Conservation (phyloP, 129 eudicot genomes). For the Artemisia argyi region DNA sequence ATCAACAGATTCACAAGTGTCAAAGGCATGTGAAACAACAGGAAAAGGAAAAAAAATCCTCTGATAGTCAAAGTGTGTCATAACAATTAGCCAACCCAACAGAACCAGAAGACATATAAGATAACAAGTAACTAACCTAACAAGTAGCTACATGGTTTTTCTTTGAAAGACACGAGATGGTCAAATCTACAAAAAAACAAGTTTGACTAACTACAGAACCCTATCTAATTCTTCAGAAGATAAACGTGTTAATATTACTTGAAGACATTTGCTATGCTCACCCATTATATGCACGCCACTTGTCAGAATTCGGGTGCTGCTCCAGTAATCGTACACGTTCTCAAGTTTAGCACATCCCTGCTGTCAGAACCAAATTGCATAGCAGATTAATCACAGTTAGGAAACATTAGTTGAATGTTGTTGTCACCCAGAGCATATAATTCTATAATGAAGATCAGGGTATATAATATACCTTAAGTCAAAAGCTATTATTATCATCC, state of each 20-base stretch:
- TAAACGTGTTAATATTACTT: not conserved
- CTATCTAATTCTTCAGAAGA: not conserved
- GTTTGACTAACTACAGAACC: not conserved
- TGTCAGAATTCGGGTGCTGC: slow-evolving; percentile 26
- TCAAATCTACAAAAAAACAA: not conserved
- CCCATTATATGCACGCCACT: slow-evolving; percentile 3
- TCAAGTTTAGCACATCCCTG: slow-evolving; percentile 9
- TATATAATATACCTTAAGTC: slow-evolving; percentile 16
- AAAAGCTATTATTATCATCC: not conserved
- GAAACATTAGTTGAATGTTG: not conserved
- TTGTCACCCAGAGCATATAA: not conserved
- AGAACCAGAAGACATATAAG: not conserved
- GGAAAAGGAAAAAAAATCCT: too few species aligned
- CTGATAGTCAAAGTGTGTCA: not conserved
- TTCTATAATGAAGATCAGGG: not conserved
- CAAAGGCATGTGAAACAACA: too few species aligned
- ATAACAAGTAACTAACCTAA: not conserved
- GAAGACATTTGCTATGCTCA: not conserved
- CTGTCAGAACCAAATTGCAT: slow-evolving; percentile 10
- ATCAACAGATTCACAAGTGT: too few species aligned
- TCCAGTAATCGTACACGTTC: slow-evolving; percentile 30
- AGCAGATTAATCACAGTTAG: not conserved
- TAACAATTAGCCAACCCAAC: not conserved
- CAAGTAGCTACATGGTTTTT: not conserved
- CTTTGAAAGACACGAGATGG: not conserved